A percentile compares a stretch with the other conserved stretches of the same genome.
Evolutionary conservation across 1,284 basidiomycete genomes (phyloP).

Genomic region (Uromyces viciae-fabae): DNA sequence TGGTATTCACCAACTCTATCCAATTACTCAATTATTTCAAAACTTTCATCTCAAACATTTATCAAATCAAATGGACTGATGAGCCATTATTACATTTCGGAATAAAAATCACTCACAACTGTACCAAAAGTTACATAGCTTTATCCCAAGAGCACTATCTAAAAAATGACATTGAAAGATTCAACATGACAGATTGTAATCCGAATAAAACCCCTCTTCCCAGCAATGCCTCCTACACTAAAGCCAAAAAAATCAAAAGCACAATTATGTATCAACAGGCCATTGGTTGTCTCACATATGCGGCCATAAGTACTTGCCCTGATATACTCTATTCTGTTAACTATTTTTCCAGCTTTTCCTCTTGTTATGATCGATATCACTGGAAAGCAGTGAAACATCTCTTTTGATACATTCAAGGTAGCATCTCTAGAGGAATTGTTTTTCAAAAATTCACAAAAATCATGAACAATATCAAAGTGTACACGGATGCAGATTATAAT

Average conservation of each 20-base stretch:
- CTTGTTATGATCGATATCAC: not conserved
- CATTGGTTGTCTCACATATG: not conserved
- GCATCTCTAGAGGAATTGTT: not conserved
- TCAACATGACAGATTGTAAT: conserved; percentile 4
- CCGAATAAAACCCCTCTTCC: not conserved
- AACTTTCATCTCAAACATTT: not conserved
- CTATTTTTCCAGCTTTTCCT: not conserved
- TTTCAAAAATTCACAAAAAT: not conserved
- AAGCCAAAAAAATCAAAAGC: not conserved
- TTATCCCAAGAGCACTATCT: conserved; percentile 4
- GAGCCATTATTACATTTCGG: not conserved
- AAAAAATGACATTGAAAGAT: not conserved
- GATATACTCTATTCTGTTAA: not conserved
- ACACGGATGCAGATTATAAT: too few species aligned
- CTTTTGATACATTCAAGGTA: not conserved
- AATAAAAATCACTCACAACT: not conserved
- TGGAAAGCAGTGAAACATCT: not conserved
- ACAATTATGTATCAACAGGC: too few species aligned
- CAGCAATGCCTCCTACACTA: not conserved
- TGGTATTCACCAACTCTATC: not conserved
- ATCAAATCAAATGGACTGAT: not conserved
- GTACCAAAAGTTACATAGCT: not conserved
- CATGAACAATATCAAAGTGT: not conserved
- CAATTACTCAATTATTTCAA: not conserved
- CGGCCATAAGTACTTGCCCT: not conserved